phyloP scores from a whole-genome alignment of 441 rosid species.

The Rhodomyrtus psidioides region DNA sequence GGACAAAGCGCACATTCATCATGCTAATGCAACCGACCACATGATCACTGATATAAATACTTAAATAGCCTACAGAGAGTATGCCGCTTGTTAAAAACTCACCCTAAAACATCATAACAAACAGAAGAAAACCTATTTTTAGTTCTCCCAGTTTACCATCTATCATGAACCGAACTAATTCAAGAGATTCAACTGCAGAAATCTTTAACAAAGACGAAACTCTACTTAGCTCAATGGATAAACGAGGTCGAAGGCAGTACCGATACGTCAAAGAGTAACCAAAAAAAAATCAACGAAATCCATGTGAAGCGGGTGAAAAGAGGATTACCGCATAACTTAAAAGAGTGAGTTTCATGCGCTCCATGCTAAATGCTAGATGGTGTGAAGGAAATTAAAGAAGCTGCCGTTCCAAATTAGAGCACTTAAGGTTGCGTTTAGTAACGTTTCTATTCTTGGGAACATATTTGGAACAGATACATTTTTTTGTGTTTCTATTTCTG shows the following conservation, averaged over 20 bases:
- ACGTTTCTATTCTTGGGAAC: no score
- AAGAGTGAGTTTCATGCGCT: not conserved
- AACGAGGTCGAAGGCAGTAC: not conserved
- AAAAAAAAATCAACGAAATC: not conserved
- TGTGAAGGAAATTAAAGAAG: not conserved
- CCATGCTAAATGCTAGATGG: not conserved
- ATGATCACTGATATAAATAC: not conserved
- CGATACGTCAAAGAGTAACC: no score
- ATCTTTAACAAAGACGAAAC: not conserved
- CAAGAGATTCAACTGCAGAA: not conserved
- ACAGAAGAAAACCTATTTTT: not conserved
- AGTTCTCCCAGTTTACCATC: not conserved
- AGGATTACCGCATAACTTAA: slow-evolving; percentile 58
- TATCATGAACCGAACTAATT: not conserved
- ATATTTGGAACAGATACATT: no score
- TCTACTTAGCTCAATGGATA: not conserved
- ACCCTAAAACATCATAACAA: not conserved
- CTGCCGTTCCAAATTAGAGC: not conserved
- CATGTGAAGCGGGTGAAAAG: not conserved
- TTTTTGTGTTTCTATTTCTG: no score
- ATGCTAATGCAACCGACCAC: not conserved
- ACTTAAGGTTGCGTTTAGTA: no score
- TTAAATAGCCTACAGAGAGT: not conserved
- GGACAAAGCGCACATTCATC: not conserved
- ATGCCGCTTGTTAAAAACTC: not conserved